Conservation (phyloP, 2,329 filamentous ascomycete genomes). For the Curvularia sp. region DNA sequence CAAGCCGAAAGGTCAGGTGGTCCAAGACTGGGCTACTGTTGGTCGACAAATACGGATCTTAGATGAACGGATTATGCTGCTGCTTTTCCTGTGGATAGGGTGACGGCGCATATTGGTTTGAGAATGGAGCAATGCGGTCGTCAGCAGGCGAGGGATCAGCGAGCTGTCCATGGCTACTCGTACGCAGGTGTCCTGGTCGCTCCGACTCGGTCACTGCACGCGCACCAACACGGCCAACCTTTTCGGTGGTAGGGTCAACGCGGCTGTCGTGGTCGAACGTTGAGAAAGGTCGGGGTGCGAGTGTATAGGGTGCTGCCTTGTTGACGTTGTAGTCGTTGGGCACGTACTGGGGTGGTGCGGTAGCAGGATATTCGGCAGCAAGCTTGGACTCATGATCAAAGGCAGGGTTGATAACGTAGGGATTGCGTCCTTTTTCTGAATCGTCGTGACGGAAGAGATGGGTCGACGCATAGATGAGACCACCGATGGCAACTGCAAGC, state of each 20-base stretch:
- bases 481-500: conserved; percentile 77
- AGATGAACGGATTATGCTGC: conserved; percentile 51
- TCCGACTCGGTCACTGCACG: conserved; percentile 53
- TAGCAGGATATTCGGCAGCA: conserved; percentile 32
- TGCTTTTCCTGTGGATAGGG: conserved; percentile 31
- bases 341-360: conserved; percentile 52
- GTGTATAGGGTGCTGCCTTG: conserved; percentile 56
- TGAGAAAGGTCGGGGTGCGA: conserved; percentile 54
- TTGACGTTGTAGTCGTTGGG: conserved; percentile 53
- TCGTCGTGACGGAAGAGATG: conserved; percentile 66
- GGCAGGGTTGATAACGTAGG: conserved; percentile 45
- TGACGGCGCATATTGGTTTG: conserved; percentile 25
- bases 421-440: conserved; percentile 20
- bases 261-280: conserved; percentile 48
- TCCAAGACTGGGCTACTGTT: conserved; percentile 18
- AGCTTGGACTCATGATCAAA: conserved; percentile 30
- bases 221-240: conserved; percentile 53
- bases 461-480: conserved; percentile 69
- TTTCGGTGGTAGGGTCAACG: conserved; percentile 47
- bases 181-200: conserved; percentile 53
- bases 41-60: conserved; percentile 37
- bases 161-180: conserved; percentile 55
- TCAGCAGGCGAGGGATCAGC: conserved; percentile 53
- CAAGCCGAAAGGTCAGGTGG: conserved; percentile 56
- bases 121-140: conserved; percentile 47